Base-by-base conservation (phyloP, 805 yeast species). In the Ogataea zsoltii region DNA sequence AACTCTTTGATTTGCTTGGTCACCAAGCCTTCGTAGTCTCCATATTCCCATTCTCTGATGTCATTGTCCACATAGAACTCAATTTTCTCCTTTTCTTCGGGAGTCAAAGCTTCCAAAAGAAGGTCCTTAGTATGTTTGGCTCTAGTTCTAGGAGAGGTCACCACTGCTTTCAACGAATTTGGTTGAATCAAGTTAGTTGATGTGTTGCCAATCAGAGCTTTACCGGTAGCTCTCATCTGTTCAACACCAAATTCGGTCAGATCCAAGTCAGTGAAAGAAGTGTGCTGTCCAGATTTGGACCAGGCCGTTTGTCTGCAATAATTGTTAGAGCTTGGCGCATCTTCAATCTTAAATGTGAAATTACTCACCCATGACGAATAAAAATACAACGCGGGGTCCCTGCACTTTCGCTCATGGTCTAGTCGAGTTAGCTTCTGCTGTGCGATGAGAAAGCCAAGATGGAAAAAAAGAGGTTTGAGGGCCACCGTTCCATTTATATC, bases 1-100 rank as follows among this genome's bases (percentile, higher is more conserved):
- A 80, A 65, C 12, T 71, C 77, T 35, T 75, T 68, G 63, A 91
- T 89, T 57, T 91, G 80, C 6, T 69, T 63, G 2, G 96, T 85
- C 46, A 75, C 62, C 54, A 82, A 65, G 4, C 98, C 98, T 71
- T 92, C 98, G 65, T 92, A 92, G 60, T 88, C 94, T 55, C 98
- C 98, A 59, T 92, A 92, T 54, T 88, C 95, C 97, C 97, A 92
- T 68, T 92, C 98, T 56, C 94, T 77, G 40, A 90, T 67, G 57
- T 88, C 90, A 39, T 86, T 80, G 51, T 82, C 84, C 15, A 74
- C 74, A 46, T 70, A 66, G 35, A 75, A 57, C 7, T 74, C 69
- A 39, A 83, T 73, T 6, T 65, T 51, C 9, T 70, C 51, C 48
- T 67, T 72, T 14, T 71, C 67, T 19, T 69, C 71, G 12, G 68